phyloP scores from a whole-genome alignment of 495 filamentous ascomycete species.

The Aspergillus kassunensis region DNA sequence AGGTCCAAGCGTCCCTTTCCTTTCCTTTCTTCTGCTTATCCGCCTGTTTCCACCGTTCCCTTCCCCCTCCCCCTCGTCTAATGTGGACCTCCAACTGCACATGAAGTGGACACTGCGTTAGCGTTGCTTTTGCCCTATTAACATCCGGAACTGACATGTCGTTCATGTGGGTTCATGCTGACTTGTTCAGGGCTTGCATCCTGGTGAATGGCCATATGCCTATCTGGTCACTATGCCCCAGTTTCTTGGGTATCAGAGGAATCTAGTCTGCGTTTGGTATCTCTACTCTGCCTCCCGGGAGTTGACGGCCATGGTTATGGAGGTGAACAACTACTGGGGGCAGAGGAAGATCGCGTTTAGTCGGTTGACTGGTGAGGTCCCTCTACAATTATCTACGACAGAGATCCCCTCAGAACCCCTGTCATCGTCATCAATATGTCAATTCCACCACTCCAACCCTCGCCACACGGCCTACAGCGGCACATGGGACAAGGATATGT shows the following conservation, averaged over 20 bases:
- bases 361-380: constrained; percentile 8
- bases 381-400: background rate
- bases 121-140: too few species aligned
- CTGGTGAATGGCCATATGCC: constrained; percentile 43
- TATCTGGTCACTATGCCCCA: constrained; percentile 68
- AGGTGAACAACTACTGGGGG: constrained; percentile 75
- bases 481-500: constrained; percentile 18
- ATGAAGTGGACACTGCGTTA: too few species aligned
- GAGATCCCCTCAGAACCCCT: background rate
- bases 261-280: constrained; percentile 78
- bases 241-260: constrained; percentile 73
- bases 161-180: background rate
- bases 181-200: constrained; percentile 13
- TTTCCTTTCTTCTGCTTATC: background rate
- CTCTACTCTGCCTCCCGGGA: constrained; percentile 58
- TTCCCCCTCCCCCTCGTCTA: background rate
- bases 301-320: constrained; percentile 63
- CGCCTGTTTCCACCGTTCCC: background rate
- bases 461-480: constrained; percentile 14
- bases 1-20: constrained; percentile 5
- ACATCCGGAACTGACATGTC: too few species aligned
- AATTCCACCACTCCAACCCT: constrained; percentile 12
- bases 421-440: background rate
- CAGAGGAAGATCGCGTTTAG: constrained; percentile 52
- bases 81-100: background rate